Conservation (phyloP, 2,329 filamentous ascomycete genomes). For the Arthrobotrys musiformis region DNA sequence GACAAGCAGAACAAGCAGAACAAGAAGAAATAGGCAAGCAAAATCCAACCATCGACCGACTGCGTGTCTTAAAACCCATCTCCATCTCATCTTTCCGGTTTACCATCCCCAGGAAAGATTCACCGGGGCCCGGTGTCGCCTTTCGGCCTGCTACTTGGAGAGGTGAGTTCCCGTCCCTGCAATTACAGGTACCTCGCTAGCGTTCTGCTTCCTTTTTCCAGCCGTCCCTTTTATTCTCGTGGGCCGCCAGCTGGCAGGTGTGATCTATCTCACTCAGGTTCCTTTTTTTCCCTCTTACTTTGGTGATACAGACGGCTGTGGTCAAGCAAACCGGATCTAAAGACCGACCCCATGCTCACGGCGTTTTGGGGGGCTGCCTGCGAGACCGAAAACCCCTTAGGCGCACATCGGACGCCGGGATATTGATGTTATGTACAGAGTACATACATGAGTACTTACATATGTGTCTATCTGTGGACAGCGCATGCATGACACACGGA, state of each 20-base stretch:
- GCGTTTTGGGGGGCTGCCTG: conserved; percentile 46
- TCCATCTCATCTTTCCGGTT: conserved; percentile 12
- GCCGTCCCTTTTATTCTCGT: conserved; percentile 38
- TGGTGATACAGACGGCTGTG: conserved; percentile 37
- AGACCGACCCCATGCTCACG: conserved; percentile 44
- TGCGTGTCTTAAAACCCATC: conserved; percentile 1
- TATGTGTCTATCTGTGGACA: conserved; percentile 49
- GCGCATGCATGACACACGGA: conserved; percentile 37
- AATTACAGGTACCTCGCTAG: conserved; percentile 18
- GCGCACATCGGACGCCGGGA: conserved; percentile 48
- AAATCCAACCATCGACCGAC: not conserved
- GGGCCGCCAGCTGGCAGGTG: conserved; percentile 39
- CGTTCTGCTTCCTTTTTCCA: conserved; percentile 49
- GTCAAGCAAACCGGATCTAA: conserved; percentile 21
- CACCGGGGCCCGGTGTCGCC: conserved; percentile 44
- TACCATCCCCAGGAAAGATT: not conserved
- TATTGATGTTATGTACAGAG: conserved; percentile 23
- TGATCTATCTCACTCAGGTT: conserved; percentile 30
- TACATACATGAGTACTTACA: not conserved
- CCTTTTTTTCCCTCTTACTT: too few species aligned
- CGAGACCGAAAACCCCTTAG: conserved; percentile 37
- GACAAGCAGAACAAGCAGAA: not conserved
- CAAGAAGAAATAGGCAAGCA: not conserved
- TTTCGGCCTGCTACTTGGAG: conserved; percentile 38
- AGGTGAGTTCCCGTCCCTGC: conserved; percentile 52